These are phyloP conservation scores for Eutrema salsugineum DNA, from an alignment of 441 rosid species.

Conservation along the genomic window DNA sequence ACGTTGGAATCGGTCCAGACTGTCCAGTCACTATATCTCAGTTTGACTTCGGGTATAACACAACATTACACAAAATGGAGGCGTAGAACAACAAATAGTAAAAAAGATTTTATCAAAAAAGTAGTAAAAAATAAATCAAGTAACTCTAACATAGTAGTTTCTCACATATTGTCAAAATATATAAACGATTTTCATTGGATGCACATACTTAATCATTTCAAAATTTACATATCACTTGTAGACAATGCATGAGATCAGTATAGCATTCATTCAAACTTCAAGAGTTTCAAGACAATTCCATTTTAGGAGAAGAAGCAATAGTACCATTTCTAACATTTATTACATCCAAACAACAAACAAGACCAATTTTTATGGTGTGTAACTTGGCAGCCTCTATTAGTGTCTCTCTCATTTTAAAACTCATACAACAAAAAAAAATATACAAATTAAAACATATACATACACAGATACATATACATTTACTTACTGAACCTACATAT, in stretches of 20 bases:
- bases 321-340: conserved; percentile 21
- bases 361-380: conserved; percentile 11
- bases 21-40: background rate
- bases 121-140: background rate
- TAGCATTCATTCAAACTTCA: background rate
- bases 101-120: too few relatives aligned
- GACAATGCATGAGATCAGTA: background rate
- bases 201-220: conserved; percentile 2
- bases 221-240: background rate
- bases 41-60: background rate
- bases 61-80: background rate
- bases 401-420: conserved; percentile 15
- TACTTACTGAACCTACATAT: background rate
- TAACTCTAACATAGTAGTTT: background rate
- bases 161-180: background rate
- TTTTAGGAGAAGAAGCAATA: conserved; percentile 4
- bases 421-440: background rate
- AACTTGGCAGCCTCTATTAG: conserved; percentile 24
- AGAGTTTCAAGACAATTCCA: background rate
- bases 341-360: conserved; percentile 30
- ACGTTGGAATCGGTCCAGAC: background rate
- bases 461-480: background rate
- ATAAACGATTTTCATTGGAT: background rate
- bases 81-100: background rate
- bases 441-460: background rate